phyloP scores from a whole-genome alignment of 345 rosid genomes.

The Corchorus olitorius region DNA sequence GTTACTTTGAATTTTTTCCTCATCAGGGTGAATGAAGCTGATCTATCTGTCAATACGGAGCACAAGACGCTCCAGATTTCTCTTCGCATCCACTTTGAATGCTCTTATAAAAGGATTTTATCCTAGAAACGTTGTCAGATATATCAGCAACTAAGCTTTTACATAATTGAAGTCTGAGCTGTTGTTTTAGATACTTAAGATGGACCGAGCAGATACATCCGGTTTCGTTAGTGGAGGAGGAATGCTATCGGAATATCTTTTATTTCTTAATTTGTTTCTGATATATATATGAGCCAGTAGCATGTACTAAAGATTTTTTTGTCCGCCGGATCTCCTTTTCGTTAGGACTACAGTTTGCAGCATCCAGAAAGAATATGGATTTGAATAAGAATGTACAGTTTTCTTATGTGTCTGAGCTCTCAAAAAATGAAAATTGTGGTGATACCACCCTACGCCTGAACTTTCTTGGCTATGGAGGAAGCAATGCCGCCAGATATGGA shows the following conservation, averaged over 20 bases:
- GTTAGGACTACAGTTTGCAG: conserved; percentile 6
- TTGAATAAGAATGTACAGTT: conserved; percentile 49
- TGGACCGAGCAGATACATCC: conserved; percentile 88
- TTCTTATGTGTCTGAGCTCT: conserved; percentile 40
- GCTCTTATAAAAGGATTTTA: conserved; percentile 50
- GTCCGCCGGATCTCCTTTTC: conserved; percentile 15
- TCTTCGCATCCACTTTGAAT: conserved; percentile 28
- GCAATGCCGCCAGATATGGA: conserved; percentile 38
- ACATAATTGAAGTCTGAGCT: conserved; percentile 14
- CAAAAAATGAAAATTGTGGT: conserved; percentile 52
- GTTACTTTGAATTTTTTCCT: neutral
- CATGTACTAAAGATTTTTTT: conserved; percentile 28
- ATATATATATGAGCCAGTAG: conserved; percentile 26
- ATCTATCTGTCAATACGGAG: conserved; percentile 37
- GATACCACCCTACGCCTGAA: conserved; percentile 75
- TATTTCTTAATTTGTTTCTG: conserved; percentile 34
- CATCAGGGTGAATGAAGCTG: conserved; percentile 54
- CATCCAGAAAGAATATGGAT: conserved; percentile 54
- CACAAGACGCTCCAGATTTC: conserved; percentile 44
- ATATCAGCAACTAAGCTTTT: conserved; percentile 23
- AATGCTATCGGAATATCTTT: conserved; percentile 25
- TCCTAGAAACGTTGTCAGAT: conserved; percentile 61
- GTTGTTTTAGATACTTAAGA: conserved; percentile 32
- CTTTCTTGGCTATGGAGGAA: conserved; percentile 55
- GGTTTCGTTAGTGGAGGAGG: conserved; percentile 93